Evolutionary conservation across 208 protist species (phyloP), one percentile per base, ranked within the genome.

Genomic region (Trypanosoma vivax): DNA sequence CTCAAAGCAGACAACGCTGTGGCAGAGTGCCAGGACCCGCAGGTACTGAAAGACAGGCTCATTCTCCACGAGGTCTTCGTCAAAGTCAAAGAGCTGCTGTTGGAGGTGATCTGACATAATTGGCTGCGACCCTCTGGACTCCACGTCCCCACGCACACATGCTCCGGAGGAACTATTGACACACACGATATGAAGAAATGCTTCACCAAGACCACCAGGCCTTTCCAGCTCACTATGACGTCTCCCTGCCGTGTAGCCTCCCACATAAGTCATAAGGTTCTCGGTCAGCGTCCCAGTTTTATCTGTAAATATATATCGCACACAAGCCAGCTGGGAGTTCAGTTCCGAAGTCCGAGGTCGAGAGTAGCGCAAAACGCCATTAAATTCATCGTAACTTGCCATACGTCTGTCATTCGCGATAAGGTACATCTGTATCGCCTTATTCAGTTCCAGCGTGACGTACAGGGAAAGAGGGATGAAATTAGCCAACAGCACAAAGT

Each of bases 241-340:
- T 34, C 54, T 38, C 2, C 60, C 65, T n/a, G 59, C 53, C 13
- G 78, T 73, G 60, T 61, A 69, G 21, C 79, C 79, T 34, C 66
- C 75, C 7, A 88, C 74, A 64, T 88, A 94, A 4, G 77, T 82
- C 89, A 96, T 96, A 5, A 79, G 35, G 42, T 95, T 95, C 48
- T 95, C 76, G 19, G 89, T 95, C 43, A 95, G 54, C 11, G 89
- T 95, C 25, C 89, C 89, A 10, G 89, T 96, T 53, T 96, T 96
- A 63, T 96, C 89, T 3, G 84, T 88, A 67, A 96, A 96, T 40
- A 96, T 80, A 66, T 90, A 91, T 41, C 68, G 68, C 50, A 96
- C 75, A 38, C 79, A 69, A 3, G 73, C 79, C 23, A 96, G 70
- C 55, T 94, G 75, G 27, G 50, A 79, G 79, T 96, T 96, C 9